A percentile compares a stretch with the other conserved stretches of the same genome.
These are phyloP conservation scores for Apiospora arundinis DNA, from an alignment of 2,329 filamentous ascomycete genomes.

Conservation along the genomic window DNA sequence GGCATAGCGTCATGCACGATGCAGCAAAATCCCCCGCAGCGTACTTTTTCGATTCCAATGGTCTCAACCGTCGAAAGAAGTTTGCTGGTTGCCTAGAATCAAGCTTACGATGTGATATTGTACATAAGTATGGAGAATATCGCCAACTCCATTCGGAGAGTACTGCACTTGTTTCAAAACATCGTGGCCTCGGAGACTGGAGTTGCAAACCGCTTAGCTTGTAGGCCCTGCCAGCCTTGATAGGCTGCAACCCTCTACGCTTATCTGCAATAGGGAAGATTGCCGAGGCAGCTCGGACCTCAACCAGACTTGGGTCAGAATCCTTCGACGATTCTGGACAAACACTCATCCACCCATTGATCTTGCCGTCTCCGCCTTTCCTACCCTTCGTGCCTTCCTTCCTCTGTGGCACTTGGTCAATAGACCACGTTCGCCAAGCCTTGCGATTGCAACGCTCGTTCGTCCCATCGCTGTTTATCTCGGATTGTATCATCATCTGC, in stretches of 20 bases:
- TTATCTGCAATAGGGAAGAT: conserved; percentile 6
- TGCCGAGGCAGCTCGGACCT: conserved; percentile 3
- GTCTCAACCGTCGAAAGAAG: neutral
- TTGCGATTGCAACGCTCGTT: neutral
- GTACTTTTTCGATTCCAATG: conserved; percentile 6
- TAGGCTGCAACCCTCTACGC: neutral
- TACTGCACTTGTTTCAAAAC: neutral
- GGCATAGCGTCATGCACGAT: neutral
- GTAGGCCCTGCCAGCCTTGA: neutral
- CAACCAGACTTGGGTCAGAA: neutral
- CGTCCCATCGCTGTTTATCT: neutral
- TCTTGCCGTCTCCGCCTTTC: neutral
- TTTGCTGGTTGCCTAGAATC: neutral
- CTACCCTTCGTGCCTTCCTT: no score
- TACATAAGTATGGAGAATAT: neutral
- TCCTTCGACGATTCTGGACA: neutral
- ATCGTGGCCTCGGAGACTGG: neutral
- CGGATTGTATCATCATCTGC: neutral
- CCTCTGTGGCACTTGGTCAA: neutral
- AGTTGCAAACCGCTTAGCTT: neutral
- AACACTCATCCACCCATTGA: no score
- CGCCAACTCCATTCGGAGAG: neutral
- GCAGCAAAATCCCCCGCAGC: neutral
- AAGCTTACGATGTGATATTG: neutral
- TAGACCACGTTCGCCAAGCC: neutral